Base-by-base conservation (phyloP, 169 alveolate genomes). In the Eimeria acervulina region DNA sequence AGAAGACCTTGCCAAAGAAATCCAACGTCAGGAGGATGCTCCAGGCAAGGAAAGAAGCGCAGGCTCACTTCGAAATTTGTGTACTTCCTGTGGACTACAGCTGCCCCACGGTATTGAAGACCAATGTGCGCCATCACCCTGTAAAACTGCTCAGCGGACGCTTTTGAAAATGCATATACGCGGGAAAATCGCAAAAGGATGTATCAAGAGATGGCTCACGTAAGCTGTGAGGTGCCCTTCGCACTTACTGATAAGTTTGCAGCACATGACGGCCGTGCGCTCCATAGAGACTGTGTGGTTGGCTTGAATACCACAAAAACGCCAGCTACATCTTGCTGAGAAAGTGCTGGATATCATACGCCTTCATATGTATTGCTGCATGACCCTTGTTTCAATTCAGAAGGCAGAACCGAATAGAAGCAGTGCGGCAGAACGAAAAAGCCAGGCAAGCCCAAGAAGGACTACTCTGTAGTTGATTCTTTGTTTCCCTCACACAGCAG, bases 121-220 rank as follows among this genome's bases (percentile, higher is more conserved):
- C 12, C n/a, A 72, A 4, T 12, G 2, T 23, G 40, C 13, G 88
- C 36, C 8, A 0, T n/a, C 1, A 42, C 26, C 28, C 26, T 47
- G 66, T n/a, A 23, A 12, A 8, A 63, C 28, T 55, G 76, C 52
- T 33, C 92, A 78, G 95, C n/a, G 10, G 84, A 59, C 4, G 70
- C 26, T 7, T 81, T 90, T 12, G 31, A 55, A 81, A 40, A 70
- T 15, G 97, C 97, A 19, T 95, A 95, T 85, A 95, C 97, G n/a
- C 47, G 59, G 28, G 97, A 95, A 78, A 83, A 89, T 52, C 95
- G 97, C 31, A 76, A 63, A 83, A 90, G 63, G 55, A 95, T 95
- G 96, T 95, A 93, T 42, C 90, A 59, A 19, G 97, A 95, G 70
- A 90, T 90, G 96, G 84, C 95, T 23, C 55, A 44, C 36, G 96